Conservation (phyloP, 805 yeast species). For the Lachancea thermotolerans region DNA sequence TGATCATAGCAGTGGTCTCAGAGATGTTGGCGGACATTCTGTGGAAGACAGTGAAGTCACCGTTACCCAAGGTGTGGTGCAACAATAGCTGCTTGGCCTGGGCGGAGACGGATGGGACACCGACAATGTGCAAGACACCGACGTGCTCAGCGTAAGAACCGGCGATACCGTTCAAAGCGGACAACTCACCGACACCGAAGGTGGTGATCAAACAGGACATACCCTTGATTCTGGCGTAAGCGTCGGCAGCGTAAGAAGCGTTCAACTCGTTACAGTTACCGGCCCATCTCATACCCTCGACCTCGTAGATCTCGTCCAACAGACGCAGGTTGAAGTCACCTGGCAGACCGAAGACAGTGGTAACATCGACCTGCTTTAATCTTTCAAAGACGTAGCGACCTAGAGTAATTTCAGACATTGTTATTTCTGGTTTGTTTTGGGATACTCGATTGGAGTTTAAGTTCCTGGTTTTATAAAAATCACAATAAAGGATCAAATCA, state of each 20-base stretch:
- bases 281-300: conserved; percentile 75
- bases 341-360: conserved; percentile 73
- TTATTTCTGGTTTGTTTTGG: conserved; percentile 3
- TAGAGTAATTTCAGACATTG: conserved; percentile 47
- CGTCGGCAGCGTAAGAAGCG: conserved; percentile 86
- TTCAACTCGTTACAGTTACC: conserved; percentile 88
- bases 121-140: conserved; percentile 77
- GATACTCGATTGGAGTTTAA: neutral
- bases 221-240: conserved; percentile 77
- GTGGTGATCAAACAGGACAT: conserved; percentile 72
- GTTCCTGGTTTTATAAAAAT: neutral
- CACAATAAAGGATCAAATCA: neutral
- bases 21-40: conserved; percentile 72
- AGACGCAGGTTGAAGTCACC: conserved; percentile 75
- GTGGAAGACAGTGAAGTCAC: conserved; percentile 72
- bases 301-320: conserved; percentile 67
- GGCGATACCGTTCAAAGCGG: conserved; percentile 79
- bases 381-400: conserved; percentile 78
- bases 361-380: conserved; percentile 62
- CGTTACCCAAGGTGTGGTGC: conserved; percentile 82
- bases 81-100: conserved; percentile 65
- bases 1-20: conserved; percentile 56
- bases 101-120: conserved; percentile 73
- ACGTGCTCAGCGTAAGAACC: conserved; percentile 89
- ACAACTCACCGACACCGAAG: conserved; percentile 85